A percentile compares a stretch with the other conserved stretches of the same genome.
These are phyloP conservation scores for Toxicodendron radicans DNA, from an alignment of 345 rosid genomes.

Conservation along the genomic window DNA sequence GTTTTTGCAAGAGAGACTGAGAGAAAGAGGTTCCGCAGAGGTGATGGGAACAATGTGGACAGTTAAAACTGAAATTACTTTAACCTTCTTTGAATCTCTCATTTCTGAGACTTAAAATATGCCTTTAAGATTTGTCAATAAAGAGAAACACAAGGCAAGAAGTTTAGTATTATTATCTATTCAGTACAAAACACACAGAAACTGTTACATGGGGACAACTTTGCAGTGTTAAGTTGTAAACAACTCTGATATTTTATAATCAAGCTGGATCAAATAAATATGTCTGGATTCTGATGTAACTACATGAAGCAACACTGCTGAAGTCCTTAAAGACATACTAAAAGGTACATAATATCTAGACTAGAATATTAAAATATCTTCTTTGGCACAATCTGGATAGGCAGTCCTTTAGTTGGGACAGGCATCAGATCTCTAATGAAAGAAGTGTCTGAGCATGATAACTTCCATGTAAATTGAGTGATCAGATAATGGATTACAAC, in stretches of 20 bases:
- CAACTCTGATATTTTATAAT: background rate
- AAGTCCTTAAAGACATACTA: background rate
- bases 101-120: too few relatives aligned
- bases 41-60: background rate
- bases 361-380: background rate
- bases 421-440: slow-evolving; percentile 50
- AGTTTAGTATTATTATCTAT: too few relatives aligned
- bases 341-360: background rate
- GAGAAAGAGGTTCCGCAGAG: background rate
- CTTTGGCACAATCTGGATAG: slow-evolving; percentile 33
- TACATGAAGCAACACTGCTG: background rate
- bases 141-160: too few relatives aligned
- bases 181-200: too few relatives aligned
- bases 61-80: background rate
- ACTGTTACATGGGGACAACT: too few relatives aligned
- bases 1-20: background rate
- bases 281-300: background rate
- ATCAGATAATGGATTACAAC: slow-evolving; percentile 46
- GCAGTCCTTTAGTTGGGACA: slow-evolving; percentile 46
- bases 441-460: slow-evolving; percentile 30
- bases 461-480: slow-evolving; percentile 48
- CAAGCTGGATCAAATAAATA: background rate
- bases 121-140: too few relatives aligned
- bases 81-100: too few relatives aligned
- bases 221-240: background rate